phyloP scores from a whole-genome alignment of 306 rosid genomes.

The Abrus pulchellus region DNA sequence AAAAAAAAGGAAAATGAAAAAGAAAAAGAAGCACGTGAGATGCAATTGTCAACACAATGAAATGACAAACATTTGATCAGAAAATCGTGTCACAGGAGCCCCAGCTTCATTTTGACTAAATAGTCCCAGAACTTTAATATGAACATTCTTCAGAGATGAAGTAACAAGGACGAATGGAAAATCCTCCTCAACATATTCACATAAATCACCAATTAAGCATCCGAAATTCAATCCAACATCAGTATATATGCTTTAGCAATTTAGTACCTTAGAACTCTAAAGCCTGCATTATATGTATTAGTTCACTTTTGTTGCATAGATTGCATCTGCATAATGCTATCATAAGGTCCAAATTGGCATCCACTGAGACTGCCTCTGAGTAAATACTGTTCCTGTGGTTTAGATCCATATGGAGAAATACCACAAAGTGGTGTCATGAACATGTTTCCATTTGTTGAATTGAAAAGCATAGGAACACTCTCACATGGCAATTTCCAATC shows the following conservation, averaged over 20 bases:
- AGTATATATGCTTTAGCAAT: slow-evolving; percentile 34
- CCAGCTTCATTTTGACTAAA: slow-evolving; percentile 43
- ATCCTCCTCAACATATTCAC: slow-evolving; percentile 61
- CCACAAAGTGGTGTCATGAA: slow-evolving; percentile 60
- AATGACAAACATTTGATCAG: slow-evolving; percentile 44
- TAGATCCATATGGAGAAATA: slow-evolving; percentile 60
- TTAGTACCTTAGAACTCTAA: slow-evolving; percentile 29
- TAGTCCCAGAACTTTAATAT: slow-evolving; percentile 46
- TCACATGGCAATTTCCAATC: slow-evolving; percentile 59
- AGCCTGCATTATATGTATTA: slow-evolving; percentile 37
- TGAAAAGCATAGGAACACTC: slow-evolving; percentile 47
- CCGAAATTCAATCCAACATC: slow-evolving; percentile 34
- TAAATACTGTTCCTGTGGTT: slow-evolving; percentile 60
- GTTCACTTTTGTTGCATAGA: slow-evolving; percentile 64
- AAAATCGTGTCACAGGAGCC: slow-evolving; percentile 49
- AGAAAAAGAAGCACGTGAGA: not conserved
- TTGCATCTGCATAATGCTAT: slow-evolving; percentile 62
- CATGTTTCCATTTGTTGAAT: slow-evolving; percentile 54
- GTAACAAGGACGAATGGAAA: slow-evolving; percentile 48
- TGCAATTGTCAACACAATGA: slow-evolving; percentile 31
- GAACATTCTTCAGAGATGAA: slow-evolving; percentile 52
- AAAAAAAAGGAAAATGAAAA: too few species aligned
- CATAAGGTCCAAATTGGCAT: slow-evolving; percentile 59
- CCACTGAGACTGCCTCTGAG: slow-evolving; percentile 55
- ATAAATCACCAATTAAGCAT: slow-evolving; percentile 38